Percentiles rank a stretch among this genome's conserved stretches.
Conservation (phyloP, 225 moss, liverwort and hornwort species). For the Pleurozium schreberi region DNA sequence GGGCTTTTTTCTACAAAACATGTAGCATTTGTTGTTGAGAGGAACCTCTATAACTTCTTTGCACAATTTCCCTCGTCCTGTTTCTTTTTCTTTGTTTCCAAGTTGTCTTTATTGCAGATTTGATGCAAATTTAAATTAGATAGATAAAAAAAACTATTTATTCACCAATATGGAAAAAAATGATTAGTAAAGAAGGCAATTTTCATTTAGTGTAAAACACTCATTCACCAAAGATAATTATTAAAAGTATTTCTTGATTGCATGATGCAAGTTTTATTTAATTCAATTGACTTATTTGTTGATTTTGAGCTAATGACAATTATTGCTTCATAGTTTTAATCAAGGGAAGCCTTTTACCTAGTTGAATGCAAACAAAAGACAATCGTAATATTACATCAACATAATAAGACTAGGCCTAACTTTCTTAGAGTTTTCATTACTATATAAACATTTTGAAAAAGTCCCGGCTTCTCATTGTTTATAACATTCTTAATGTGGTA, state of each 20-base stretch:
- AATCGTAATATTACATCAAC: not conserved
- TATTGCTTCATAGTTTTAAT: not conserved
- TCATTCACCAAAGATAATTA: not conserved
- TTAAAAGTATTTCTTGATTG: not conserved
- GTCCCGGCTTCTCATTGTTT: not conserved
- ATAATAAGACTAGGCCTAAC: rapidly evolving
- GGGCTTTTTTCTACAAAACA: no score
- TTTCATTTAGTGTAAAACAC: not conserved
- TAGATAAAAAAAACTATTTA: not conserved
- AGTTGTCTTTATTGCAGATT: no score
- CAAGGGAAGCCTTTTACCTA: rapidly evolving
- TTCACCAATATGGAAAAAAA: not conserved
- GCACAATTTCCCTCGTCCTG: no score
- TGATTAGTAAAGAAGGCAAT: not conserved
- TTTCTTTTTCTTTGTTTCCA: no score
- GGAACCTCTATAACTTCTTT: no score
- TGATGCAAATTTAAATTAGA: not conserved
- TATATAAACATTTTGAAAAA: rapidly evolving
- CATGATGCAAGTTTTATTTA: not conserved
- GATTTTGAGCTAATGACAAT: not conserved
- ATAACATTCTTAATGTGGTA: not conserved
- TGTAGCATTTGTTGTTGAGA: no score
- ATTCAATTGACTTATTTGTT: not conserved
- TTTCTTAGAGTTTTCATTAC: not conserved
- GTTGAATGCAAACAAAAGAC: not conserved